phyloP scores from a whole-genome alignment of 1,284 basidiomycete genomes.

The Cyathus pygmaeus region DNA sequence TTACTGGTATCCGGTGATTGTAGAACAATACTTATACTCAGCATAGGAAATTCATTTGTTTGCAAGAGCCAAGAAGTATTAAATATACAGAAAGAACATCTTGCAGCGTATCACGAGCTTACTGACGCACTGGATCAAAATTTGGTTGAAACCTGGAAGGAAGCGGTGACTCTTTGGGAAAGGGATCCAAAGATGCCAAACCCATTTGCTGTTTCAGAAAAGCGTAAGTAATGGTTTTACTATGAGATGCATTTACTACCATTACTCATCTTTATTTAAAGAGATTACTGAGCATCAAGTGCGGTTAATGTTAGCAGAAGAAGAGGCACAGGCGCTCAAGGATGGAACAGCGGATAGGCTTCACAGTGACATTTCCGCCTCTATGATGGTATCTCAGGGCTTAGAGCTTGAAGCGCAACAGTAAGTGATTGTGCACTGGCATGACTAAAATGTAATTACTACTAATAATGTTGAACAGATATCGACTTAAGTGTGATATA shows the following conservation, averaged over 20 bases:
- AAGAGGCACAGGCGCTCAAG: slow-evolving; percentile 18
- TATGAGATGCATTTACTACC: background rate
- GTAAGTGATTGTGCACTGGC: slow-evolving; percentile 22
- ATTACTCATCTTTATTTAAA: background rate
- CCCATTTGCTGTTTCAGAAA: slow-evolving; percentile 10
- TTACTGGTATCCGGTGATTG: too few relatives aligned
- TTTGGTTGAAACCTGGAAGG: slow-evolving; percentile 8
- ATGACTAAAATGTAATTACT: background rate
- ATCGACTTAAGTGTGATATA: slow-evolving; percentile 13
- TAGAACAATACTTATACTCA: too few relatives aligned
- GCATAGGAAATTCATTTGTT: slow-evolving; percentile 9
- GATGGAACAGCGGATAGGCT: slow-evolving; percentile 5
- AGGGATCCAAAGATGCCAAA: slow-evolving; percentile 16
- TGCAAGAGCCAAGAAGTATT: slow-evolving; percentile 18
- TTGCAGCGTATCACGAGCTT: slow-evolving; percentile 12
- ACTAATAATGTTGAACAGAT: background rate
- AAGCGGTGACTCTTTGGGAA: slow-evolving; percentile 16
- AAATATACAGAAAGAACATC: slow-evolving; percentile 4
- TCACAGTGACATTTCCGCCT: slow-evolving; percentile 26
- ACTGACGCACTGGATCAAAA: slow-evolving; percentile 4
- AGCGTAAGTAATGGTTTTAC: slow-evolving; percentile 11
- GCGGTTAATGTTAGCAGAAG: slow-evolving; percentile 20
- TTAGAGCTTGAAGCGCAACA: slow-evolving; percentile 33
- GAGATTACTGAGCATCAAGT: slow-evolving; percentile 20
- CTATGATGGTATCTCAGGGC: slow-evolving; percentile 28